These are phyloP conservation scores for Clavariopsis aquatica DNA, from an alignment of 495 filamentous ascomycete genomes.

Conservation along the genomic window DNA sequence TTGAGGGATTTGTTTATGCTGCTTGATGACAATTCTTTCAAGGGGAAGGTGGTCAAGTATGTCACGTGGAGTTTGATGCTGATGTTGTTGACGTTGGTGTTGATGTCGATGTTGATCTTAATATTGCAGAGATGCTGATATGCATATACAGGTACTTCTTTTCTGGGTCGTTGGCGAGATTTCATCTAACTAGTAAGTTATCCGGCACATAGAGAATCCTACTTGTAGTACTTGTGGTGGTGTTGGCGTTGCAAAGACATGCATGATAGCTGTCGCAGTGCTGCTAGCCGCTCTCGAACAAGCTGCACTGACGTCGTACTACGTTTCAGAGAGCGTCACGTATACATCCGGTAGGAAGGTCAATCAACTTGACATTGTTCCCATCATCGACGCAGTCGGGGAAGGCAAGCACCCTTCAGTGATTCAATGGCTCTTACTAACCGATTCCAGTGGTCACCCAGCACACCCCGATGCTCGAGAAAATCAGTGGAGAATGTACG, in stretches of 20 bases:
- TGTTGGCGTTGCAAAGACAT: too few relatives aligned
- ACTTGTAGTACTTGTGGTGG: too few relatives aligned
- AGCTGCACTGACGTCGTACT: neutral
- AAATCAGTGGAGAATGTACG: conserved; percentile 52
- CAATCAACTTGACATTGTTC: conserved; percentile 33
- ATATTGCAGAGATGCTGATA: neutral
- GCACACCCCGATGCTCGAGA: conserved; percentile 56
- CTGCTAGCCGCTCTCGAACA: neutral
- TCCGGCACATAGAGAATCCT: neutral
- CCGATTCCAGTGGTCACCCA: conserved; percentile 49
- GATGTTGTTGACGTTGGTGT: too few relatives aligned
- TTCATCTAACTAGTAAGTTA: conserved; percentile 28
- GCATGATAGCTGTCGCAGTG: neutral
- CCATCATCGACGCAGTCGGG: conserved; percentile 47
- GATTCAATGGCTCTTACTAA: conserved; percentile 3
- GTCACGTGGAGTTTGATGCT: too few relatives aligned
- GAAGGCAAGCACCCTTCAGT: conserved; percentile 41
- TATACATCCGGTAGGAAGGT: conserved; percentile 5
- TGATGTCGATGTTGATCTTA: neutral
- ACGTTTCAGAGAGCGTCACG: neutral
- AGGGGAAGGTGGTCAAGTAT: conserved; percentile 34
- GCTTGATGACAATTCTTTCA: conserved; percentile 52
- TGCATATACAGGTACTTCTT: conserved; percentile 40
- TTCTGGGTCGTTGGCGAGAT: conserved; percentile 38
- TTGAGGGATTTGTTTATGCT: conserved; percentile 61